Base-by-base conservation (phyloP, 2,329 filamentous ascomycete genomes). In the Ophiostoma quercus region DNA sequence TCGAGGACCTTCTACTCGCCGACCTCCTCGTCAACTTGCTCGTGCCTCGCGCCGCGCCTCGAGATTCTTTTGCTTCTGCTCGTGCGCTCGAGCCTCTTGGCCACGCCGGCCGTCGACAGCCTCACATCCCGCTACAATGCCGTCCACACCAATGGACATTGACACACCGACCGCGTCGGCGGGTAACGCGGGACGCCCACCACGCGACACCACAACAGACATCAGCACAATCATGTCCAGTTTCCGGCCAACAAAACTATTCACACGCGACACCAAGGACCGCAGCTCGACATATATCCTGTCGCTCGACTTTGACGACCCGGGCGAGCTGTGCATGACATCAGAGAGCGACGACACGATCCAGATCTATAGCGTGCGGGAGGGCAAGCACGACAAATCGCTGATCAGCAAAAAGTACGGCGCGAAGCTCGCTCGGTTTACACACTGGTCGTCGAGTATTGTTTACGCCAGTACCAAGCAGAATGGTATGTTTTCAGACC, bases 391-490 rank as follows among this genome's bases (percentile, higher is more conserved):
- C 75, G 91, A 92, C 66, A 98, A 98, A 81, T 90, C 90, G 71
- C 85, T 97, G 66, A 88, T 96, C 68, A 96, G 92, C 80, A 96
- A 98, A 78, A 99, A 99, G 78, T 99, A 99, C 76, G 95, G 95
- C 71, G 93, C 92, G 22, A 95, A 97, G 78, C 85, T 97, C 70
- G 95, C 95, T 51, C 91, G 92, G 75, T 99, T 98, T 79, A 97
- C 94, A 0, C 95, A 98, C 78, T 91, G 94, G 72, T 89, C 89
- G 74, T 92, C 92, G 29, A 94, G 92, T 77, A 92, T 99, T 77
- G 89, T 99, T 71, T 97, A 98, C 77, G 94, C 95, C 68, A 96
- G 92, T 77, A 99, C 95, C 14, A 97, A 97, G 78, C 88, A 96
- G 75, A 96, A 99, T 77, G 87, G 90, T 92, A 82, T 6, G n/a